phyloP scores from a whole-genome alignment of 2,329 filamentous ascomycete genomes.

The Periconia sp. region DNA sequence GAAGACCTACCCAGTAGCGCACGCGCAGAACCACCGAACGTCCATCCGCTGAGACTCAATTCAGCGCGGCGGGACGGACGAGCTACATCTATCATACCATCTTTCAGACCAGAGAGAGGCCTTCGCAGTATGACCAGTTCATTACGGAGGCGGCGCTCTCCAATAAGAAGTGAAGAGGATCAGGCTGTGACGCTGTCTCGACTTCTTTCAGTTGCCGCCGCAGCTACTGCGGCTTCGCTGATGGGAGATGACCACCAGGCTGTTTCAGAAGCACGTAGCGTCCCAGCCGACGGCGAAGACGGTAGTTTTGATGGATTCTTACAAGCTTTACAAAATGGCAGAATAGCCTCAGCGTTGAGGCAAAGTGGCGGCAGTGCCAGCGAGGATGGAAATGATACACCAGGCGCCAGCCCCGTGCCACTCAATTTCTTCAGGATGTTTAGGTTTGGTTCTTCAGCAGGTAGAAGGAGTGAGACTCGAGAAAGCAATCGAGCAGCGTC shows the following conservation, averaged over 20 bases:
- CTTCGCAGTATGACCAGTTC: conserved; percentile 52
- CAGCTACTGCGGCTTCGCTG: conserved; percentile 68
- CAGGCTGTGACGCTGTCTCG: conserved; percentile 67
- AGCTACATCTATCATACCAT: conserved; percentile 45
- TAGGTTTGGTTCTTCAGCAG: conserved; percentile 63
- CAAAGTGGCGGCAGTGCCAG: conserved; percentile 48
- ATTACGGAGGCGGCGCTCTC: conserved; percentile 59
- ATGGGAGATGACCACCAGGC: conserved; percentile 65
- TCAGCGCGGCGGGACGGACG: conserved; percentile 36
- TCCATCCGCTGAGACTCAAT: conserved; percentile 26
- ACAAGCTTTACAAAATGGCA: conserved; percentile 66
- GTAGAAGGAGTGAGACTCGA: conserved; percentile 21
- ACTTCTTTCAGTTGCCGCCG: conserved; percentile 67
- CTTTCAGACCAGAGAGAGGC: conserved; percentile 35
- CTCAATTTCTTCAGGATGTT: conserved; percentile 74
- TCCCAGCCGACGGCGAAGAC: conserved; percentile 63
- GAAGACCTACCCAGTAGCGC: conserved; percentile 36
- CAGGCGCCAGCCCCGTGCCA: conserved; percentile 56
- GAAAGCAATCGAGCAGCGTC: conserved; percentile 29
- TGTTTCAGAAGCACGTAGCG: conserved; percentile 60
- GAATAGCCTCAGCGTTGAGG: conserved; percentile 62
- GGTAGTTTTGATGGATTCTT: conserved; percentile 69
- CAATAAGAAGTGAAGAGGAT: conserved; percentile 62
- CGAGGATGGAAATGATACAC: conserved; percentile 45
- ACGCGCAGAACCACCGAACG: conserved; percentile 22